Evolutionary conservation across 805 yeast species (phyloP), one percentile per base, ranked within the genome.

Genomic region (Kregervanrija fluxuum): DNA sequence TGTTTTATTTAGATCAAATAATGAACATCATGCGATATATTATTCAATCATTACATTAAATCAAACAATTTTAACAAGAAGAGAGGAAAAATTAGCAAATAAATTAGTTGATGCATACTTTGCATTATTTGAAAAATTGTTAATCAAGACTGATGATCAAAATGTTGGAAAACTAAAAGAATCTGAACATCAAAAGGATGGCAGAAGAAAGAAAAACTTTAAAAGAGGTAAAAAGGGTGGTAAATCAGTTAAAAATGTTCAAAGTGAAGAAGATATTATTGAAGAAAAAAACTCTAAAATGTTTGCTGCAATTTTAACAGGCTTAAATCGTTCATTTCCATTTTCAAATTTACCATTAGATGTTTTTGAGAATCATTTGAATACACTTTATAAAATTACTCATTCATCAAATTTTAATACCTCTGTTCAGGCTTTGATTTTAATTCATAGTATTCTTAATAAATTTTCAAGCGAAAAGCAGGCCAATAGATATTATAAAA

Each of bases 281-380:
- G 86, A 88, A 57, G 98, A 93, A 61, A 86, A 82, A 55, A 85
- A 82, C 56, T 75, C 95, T 37, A 86, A 85, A 56, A 66, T 91
- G 54, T 87, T 91, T 55, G 81, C 96, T 30, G 96, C 96, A 12
- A 74, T 93, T 45, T 75, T 93, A 52, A 88, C 99, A 1, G 99
- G 99, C 54, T 76, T 93, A 47, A 93, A 93, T 62, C 85, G 99
- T 67, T 90, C 98, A 0, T 91, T 87, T 73, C 98, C 98, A 44
- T 93, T 86, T 61, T 80, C 95, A 2, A 74, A 79, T 50, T 69
- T 93, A 44, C 81, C 88, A 13, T 74, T 79, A 34, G 80, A 82
- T 30, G 75, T 77, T 6, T 87, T 82, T 58, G 77, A 79, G 51
- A 70, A 75, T 48, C 97, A 93, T 66, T 70, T 91, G 58, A 83